phyloP scores from a whole-genome alignment of 768 basidiomycete genomes.

The Lentinula aciculospora region DNA sequence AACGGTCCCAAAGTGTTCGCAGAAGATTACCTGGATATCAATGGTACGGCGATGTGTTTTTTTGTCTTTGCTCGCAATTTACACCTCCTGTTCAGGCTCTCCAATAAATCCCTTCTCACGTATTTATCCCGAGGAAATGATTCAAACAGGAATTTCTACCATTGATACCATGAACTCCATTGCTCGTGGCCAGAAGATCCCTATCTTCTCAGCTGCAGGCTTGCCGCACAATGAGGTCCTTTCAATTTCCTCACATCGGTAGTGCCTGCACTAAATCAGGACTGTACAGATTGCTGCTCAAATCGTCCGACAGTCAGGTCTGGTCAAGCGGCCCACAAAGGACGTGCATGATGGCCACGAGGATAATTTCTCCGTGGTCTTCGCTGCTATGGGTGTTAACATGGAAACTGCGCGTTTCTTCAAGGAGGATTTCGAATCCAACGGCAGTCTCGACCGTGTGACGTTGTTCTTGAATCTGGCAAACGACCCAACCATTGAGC shows the following conservation, averaged over 20 bases:
- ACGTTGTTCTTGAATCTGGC: conserved; percentile 98
- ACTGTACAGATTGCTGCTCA: conserved; percentile 88
- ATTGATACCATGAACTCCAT: conserved; percentile 99
- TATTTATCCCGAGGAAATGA: conserved; percentile 99
- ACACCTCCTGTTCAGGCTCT: conserved; percentile 53
- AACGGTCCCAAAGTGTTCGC: conserved; percentile 99
- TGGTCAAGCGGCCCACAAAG: conserved; percentile 95
- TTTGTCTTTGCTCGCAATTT: conserved; percentile 8
- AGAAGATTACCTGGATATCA: conserved; percentile 98
- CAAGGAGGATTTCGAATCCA: conserved; percentile 99
- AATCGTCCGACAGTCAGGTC: conserved; percentile 98
- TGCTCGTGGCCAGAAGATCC: conserved; percentile 99
- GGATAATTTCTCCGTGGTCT: conserved; percentile 99
- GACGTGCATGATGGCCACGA: conserved; percentile 98
- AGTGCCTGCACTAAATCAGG: conserved; percentile 3
- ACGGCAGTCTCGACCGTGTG: conserved; percentile 94
- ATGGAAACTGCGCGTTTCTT: conserved; percentile 99
- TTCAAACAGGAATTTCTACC: conserved; percentile 99
- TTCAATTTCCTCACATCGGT: conserved; percentile 7
- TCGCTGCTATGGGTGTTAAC: conserved; percentile 99
- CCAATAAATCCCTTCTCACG: conserved; percentile 98
- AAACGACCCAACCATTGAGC: conserved; percentile 98
- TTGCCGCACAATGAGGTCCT: conserved; percentile 95
- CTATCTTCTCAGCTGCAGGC: conserved; percentile 98
- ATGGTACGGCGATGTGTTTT: conserved; percentile 53